phyloP scores from a whole-genome alignment of 2,329 filamentous ascomycete genomes.

The Fusarium nelsonii region DNA sequence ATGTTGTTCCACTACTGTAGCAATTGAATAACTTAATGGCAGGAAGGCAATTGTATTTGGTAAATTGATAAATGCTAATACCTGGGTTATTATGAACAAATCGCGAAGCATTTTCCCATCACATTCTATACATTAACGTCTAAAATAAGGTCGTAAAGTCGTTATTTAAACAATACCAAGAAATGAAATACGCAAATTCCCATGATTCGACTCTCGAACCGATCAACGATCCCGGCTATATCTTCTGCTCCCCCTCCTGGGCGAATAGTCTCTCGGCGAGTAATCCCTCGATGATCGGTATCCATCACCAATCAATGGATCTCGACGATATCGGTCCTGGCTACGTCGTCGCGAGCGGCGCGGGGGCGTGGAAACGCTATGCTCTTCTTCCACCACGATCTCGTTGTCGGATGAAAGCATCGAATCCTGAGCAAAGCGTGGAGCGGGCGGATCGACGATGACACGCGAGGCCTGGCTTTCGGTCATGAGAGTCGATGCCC shows the following conservation, averaged over 20 bases:
- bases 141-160: constrained; percentile 33
- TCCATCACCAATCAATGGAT: constrained; percentile 39
- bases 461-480: constrained; percentile 33
- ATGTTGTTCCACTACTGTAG: too few relatives aligned
- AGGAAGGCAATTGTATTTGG: neutral
- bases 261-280: constrained; percentile 42
- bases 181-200: constrained; percentile 17
- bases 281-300: constrained; percentile 38
- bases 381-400: constrained; percentile 55
- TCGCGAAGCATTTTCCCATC: neutral
- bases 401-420: constrained; percentile 53
- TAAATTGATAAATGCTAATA: neutral
- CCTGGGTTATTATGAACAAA: neutral
- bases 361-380: constrained; percentile 45
- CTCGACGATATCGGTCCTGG: constrained; percentile 45
- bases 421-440: constrained; percentile 47
- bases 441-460: constrained; percentile 50
- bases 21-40: too few relatives aligned
- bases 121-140: constrained; percentile 24
- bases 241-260: constrained; percentile 41
- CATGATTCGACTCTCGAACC: neutral
- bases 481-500: constrained; percentile 39
- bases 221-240: constrained; percentile 37
- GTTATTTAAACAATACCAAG: constrained; percentile 16
- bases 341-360: constrained; percentile 43